Evolutionary conservation across 1,284 basidiomycete species (phyloP).

Genomic region (Sanguinoderma infundibulare): DNA sequence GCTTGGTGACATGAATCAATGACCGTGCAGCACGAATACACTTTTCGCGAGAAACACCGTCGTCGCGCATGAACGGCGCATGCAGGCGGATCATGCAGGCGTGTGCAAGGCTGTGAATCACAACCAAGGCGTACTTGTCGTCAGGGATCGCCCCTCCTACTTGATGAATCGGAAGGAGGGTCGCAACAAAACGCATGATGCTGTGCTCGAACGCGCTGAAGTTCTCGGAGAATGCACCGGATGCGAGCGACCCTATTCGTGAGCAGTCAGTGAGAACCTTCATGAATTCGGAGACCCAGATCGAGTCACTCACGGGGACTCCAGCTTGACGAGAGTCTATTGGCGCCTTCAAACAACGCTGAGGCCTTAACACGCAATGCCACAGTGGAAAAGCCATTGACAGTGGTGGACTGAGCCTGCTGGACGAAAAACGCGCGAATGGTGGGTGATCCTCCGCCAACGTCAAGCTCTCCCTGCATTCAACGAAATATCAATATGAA

Average conservation of each 20-base stretch:
- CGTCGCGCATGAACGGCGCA: slow-evolving; percentile 61
- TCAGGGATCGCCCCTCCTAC: slow-evolving; percentile 58
- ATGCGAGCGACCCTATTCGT: slow-evolving; percentile 39
- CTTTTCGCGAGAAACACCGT: slow-evolving; percentile 65
- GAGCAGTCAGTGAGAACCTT: neutral
- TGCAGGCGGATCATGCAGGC: slow-evolving; percentile 72
- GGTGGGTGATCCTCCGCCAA: slow-evolving; percentile 55
- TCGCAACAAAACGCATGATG: slow-evolving; percentile 63
- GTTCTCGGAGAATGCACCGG: slow-evolving; percentile 56
- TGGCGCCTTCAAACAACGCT: slow-evolving; percentile 71
- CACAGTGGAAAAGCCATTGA: slow-evolving; percentile 60
- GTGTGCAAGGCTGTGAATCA: slow-evolving; percentile 68
- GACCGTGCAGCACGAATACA: slow-evolving; percentile 63
- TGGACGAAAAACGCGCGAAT: slow-evolving; percentile 60
- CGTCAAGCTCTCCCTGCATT: slow-evolving; percentile 59
- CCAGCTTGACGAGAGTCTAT: slow-evolving; percentile 62
- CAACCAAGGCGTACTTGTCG: slow-evolving; percentile 62
- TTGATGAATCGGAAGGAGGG: slow-evolving; percentile 67
- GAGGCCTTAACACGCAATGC: slow-evolving; percentile 76
- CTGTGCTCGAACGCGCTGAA: slow-evolving; percentile 64
- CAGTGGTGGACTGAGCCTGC: slow-evolving; percentile 51
- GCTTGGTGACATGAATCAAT: slow-evolving; percentile 60
- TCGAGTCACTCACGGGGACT: slow-evolving; percentile 51
- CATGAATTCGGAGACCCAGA: neutral
- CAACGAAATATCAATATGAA: neutral